Percentiles rank a stretch among this genome's conserved stretches.
Evolutionary conservation across 2,329 filamentous ascomycete species (phyloP).

Genomic region (Fusarium papillatum): DNA sequence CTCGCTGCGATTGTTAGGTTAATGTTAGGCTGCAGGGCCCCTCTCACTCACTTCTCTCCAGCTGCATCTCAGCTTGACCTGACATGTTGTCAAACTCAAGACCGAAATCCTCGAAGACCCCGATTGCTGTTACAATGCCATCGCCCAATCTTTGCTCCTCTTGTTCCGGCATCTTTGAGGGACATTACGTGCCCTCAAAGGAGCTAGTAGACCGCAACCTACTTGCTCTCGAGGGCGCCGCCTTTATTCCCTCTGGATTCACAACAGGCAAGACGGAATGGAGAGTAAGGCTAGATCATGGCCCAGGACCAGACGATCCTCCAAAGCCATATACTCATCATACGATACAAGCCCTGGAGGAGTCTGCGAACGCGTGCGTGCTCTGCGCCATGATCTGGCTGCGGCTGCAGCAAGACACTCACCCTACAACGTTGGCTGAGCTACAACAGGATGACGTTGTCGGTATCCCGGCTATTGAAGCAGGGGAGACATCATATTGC

Average conservation of each 20-base stretch:
- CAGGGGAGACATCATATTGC: background rate
- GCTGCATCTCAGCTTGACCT: background rate
- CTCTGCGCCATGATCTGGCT: conserved; percentile 33
- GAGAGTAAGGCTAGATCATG: conserved; percentile 13
- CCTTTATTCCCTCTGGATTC: background rate
- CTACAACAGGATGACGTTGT: conserved; percentile 1
- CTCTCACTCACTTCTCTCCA: background rate
- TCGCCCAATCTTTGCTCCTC: conserved; percentile 6
- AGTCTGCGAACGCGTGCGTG: conserved; percentile 18
- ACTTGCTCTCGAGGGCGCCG: background rate
- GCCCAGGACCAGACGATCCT: background rate
- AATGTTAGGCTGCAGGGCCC: background rate
- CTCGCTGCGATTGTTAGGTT: background rate
- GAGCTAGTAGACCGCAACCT: conserved; percentile 9
- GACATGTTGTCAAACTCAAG: background rate
- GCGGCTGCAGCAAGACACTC: conserved; percentile 5
- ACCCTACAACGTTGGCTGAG: background rate
- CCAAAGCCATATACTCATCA: conserved; percentile 19
- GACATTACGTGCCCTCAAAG: conserved; percentile 12
- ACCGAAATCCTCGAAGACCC: background rate
- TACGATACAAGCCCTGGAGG: conserved; percentile 5
- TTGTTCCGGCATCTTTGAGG: conserved; percentile 28
- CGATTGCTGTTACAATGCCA: background rate
- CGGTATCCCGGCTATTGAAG: conserved; percentile 15
- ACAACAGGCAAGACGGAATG: background rate